phyloP scores from a whole-genome alignment of 2,329 filamentous ascomycete species.

The Ophiostoma tasmaniense region DNA sequence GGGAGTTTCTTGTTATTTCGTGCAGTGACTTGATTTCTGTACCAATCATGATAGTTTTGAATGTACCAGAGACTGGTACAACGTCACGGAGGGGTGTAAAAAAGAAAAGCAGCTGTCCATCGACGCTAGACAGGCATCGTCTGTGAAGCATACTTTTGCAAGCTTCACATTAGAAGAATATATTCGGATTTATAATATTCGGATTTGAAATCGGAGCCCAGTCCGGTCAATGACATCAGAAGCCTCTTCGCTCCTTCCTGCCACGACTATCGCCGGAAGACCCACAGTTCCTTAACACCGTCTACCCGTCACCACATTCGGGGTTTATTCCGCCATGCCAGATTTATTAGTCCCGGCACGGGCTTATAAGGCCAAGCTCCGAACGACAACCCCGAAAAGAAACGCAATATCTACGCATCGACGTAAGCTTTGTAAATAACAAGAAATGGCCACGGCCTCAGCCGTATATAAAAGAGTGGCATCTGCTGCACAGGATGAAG shows the following conservation, averaged over 20 bases:
- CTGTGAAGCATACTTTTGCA: too few relatives aligned
- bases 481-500: neutral
- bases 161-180: too few relatives aligned
- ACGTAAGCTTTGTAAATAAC: neutral
- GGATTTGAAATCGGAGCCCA: too few relatives aligned
- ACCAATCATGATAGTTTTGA: too few relatives aligned
- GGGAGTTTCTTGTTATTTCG: too few relatives aligned
- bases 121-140: too few relatives aligned
- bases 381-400: neutral
- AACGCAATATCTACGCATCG: neutral
- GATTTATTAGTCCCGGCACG: neutral
- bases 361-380: neutral
- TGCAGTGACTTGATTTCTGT: too few relatives aligned
- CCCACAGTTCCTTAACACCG: neutral
- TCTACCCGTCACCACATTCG: neutral
- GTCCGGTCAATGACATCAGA: too few relatives aligned
- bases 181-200: too few relatives aligned
- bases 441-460: neutral
- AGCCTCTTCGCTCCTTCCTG: neutral
- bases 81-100: too few relatives aligned
- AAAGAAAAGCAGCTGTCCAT: too few relatives aligned
- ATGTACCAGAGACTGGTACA: too few relatives aligned
- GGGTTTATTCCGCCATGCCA: neutral
- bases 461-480: neutral
- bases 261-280: neutral